phyloP scores from a whole-genome alignment of 345 rosid genomes.

The Bruguiera gymnorhiza region DNA sequence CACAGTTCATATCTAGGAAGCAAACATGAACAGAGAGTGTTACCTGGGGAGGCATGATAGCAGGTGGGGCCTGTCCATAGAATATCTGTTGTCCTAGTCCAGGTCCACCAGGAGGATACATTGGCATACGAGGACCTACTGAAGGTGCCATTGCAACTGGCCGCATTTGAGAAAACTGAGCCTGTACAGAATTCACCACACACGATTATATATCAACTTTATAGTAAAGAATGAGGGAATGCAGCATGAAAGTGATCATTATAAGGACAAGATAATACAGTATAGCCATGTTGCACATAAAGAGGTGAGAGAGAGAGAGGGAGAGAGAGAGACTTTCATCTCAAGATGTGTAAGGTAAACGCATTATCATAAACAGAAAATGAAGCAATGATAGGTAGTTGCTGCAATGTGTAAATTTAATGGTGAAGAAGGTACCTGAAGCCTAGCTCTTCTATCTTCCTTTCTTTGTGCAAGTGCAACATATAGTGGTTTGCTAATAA shows the following conservation, averaged over 20 bases:
- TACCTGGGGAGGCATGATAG: slow-evolving; percentile 84
- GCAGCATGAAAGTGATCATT: neutral
- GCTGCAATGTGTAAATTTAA: no score
- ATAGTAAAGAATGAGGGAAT: neutral
- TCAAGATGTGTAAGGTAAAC: no score
- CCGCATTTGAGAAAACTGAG: slow-evolving; percentile 87
- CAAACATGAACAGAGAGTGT: neutral
- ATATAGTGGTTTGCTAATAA: slow-evolving; percentile 81
- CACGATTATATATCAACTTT: neutral
- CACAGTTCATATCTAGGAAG: neutral
- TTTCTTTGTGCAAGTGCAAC: slow-evolving; percentile 94
- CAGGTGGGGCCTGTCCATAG: slow-evolving; percentile 85
- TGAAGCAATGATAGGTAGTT: neutral
- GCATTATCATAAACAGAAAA: no score
- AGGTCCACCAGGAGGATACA: slow-evolving; percentile 76
- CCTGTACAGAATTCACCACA: slow-evolving; percentile 37
- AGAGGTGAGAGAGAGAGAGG: no score
- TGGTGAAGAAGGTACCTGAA: slow-evolving; percentile 51
- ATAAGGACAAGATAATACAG: no score
- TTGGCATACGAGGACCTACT: slow-evolving; percentile 76
- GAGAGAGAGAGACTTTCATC: no score
- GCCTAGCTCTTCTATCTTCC: slow-evolving; percentile 90
- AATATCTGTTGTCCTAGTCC: slow-evolving; percentile 79
- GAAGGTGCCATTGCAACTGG: slow-evolving; percentile 72
- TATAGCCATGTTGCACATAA: no score